Percentiles rank a stretch among this genome's conserved stretches.
These are phyloP conservation scores for Wickerhamiella brachini DNA, from an alignment of 805 yeast species.

Conservation along the genomic window DNA sequence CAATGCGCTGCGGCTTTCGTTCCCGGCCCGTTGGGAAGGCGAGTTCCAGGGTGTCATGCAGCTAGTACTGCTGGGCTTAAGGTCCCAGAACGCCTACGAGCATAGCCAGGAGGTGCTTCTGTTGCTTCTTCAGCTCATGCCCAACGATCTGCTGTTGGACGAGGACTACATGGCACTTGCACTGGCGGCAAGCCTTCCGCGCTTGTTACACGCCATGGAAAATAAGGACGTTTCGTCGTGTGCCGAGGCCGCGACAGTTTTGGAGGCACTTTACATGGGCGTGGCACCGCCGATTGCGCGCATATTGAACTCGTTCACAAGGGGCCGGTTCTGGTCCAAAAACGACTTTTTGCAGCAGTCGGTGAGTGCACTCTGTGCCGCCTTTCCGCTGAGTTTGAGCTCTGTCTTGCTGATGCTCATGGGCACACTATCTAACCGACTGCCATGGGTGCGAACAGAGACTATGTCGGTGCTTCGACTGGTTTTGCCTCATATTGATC, in stretches of 20 bases:
- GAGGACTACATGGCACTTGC: slow-evolving; percentile 59
- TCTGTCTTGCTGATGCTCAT: slow-evolving; percentile 60
- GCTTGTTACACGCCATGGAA: slow-evolving; percentile 72
- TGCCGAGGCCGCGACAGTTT: slow-evolving; percentile 37
- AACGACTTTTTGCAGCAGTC: slow-evolving; percentile 78
- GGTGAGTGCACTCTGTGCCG: slow-evolving; percentile 49
- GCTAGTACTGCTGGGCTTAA: slow-evolving; percentile 63
- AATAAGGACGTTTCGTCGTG: slow-evolving; percentile 38
- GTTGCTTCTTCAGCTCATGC: slow-evolving; percentile 48
- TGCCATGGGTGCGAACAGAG: slow-evolving; percentile 67
- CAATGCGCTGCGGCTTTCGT: slow-evolving; percentile 65
- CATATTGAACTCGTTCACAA: slow-evolving; percentile 61
- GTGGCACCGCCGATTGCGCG: slow-evolving; percentile 48
- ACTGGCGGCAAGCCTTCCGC: slow-evolving; percentile 64
- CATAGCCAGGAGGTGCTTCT: slow-evolving; percentile 63
- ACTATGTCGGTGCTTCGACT: slow-evolving; percentile 62
- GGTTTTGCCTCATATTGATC: slow-evolving; percentile 65
- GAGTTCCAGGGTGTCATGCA: slow-evolving; percentile 78
- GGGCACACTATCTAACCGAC: slow-evolving; percentile 66
- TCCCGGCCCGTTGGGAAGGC: slow-evolving; percentile 95
- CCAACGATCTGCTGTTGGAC: slow-evolving; percentile 65
- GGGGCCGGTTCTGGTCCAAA: slow-evolving; percentile 73
- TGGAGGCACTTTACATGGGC: slow-evolving; percentile 27
- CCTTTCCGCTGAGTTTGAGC: slow-evolving; percentile 63
- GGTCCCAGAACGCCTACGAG: slow-evolving; percentile 71